These are phyloP conservation scores for Choanephora cucurbitarum DNA, from an alignment of 371 early-diverging fungal species.

Conservation along the genomic window DNA sequence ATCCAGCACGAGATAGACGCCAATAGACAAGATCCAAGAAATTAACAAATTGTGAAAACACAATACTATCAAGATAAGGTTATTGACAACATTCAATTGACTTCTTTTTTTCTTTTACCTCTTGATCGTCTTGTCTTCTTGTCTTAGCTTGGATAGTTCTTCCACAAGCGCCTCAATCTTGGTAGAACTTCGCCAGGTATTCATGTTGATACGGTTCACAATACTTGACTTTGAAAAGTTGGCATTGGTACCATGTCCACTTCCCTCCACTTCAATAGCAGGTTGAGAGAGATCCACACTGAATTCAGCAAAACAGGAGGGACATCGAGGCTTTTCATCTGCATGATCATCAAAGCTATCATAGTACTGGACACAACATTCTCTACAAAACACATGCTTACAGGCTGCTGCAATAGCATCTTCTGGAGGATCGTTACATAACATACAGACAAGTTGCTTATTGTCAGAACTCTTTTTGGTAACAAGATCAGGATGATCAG, in stretches of 20 bases:
- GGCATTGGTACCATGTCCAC: slow-evolving; percentile 18
- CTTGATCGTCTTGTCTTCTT: slow-evolving; percentile 82
- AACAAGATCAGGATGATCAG: slow-evolving; percentile 91
- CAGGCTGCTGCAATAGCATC: slow-evolving; percentile 91
- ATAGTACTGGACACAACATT: slow-evolving; percentile 48
- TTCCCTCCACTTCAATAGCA: slow-evolving; percentile 39
- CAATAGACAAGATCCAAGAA: slow-evolving; percentile 94
- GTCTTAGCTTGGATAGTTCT: slow-evolving; percentile 78
- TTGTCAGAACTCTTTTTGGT: slow-evolving; percentile 53
- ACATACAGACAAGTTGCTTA: slow-evolving; percentile 77
- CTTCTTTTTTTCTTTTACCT: too few species aligned
- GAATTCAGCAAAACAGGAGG: slow-evolving; percentile 80
- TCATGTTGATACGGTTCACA: slow-evolving; percentile 90
- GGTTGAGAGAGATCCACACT: slow-evolving; percentile 85
- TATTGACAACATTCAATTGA: too few species aligned
- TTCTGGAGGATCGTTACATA: slow-evolving; percentile 82
- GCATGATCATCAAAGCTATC: slow-evolving; percentile 37
- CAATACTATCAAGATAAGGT: slow-evolving; percentile 27
- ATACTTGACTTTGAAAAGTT: slow-evolving; percentile 74
- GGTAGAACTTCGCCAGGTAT: slow-evolving; percentile 81
- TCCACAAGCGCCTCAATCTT: slow-evolving; percentile 94
- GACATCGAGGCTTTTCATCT: slow-evolving; percentile 70
- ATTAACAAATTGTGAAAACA: slow-evolving; percentile 76
- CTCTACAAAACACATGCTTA: slow-evolving; percentile 90
- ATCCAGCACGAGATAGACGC: slow-evolving; percentile 93